Evolutionary conservation across 805 yeast genomes (phyloP).

Genomic region (Teunomyces barrocoloradensis): DNA sequence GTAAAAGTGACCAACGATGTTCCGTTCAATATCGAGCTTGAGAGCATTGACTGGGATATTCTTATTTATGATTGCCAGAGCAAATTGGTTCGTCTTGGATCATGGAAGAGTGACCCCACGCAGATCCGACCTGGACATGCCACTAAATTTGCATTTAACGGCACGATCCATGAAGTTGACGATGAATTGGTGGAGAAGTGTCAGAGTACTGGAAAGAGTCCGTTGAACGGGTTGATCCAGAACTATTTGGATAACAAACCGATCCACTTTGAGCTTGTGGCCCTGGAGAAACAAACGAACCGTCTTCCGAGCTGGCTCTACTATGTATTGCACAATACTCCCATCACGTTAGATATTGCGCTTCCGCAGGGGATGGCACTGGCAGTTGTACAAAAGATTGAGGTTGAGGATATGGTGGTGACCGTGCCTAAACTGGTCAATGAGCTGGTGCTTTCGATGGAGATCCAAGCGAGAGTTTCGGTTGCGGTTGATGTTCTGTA

Average conservation of each 20-base stretch:
- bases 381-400: background rate
- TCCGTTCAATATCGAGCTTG: conserved; percentile 18
- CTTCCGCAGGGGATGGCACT: conserved; percentile 3
- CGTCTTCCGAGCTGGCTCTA: conserved; percentile 26
- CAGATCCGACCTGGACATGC: conserved; percentile 12
- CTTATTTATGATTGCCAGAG: conserved; percentile 24
- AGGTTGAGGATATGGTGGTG: background rate
- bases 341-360: conserved; percentile 11
- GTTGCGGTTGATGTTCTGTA: conserved; percentile 1
- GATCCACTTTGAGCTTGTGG: conserved; percentile 16
- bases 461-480: conserved; percentile 7
- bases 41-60: conserved; percentile 26
- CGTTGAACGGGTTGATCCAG: conserved; percentile 20
- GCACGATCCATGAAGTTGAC: conserved; percentile 19
- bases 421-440: background rate
- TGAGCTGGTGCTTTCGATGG: background rate
- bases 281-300: conserved; percentile 11
- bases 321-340: conserved; percentile 13
- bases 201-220: conserved; percentile 14
- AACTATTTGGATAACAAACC: conserved; percentile 16
- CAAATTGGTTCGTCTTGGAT: conserved; percentile 20
- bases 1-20: conserved; percentile 11
- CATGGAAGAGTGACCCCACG: conserved; percentile 17
- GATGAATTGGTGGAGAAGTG: conserved; percentile 18
- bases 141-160: conserved; percentile 16